phyloP scores from a whole-genome alignment of 2,329 filamentous ascomycete species.

The Diaporthe sp. region DNA sequence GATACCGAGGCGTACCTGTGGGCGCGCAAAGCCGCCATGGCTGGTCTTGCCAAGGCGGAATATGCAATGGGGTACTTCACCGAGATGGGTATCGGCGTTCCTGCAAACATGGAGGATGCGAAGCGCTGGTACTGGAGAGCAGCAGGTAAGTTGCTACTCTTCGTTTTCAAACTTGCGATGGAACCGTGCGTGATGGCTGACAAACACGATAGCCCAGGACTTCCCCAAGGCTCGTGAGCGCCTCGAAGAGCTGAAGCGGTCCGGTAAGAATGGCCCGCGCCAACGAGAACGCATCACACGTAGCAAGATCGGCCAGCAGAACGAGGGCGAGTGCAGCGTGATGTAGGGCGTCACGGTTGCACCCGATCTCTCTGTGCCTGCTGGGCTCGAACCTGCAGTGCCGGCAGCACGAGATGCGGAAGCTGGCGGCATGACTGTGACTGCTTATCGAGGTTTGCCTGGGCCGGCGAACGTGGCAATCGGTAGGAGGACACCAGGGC shows the following conservation, averaged over 20 bases:
- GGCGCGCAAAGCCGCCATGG: conserved; percentile 92
- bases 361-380: conserved; percentile 1
- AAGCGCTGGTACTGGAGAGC: conserved; percentile 99
- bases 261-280: conserved; percentile 79
- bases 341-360: conserved; percentile 69
- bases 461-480: not conserved
- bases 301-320: conserved; percentile 84
- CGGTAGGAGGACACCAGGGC: conserved; percentile 31
- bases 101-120: conserved; percentile 90
- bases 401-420: conserved; percentile 6
- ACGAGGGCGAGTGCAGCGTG: conserved; percentile 88
- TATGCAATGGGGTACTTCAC: conserved; percentile 99
- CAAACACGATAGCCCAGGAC: conserved; percentile 78
- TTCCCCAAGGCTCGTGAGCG: conserved; percentile 94
- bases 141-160: conserved; percentile 80
- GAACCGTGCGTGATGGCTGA: conserved; percentile 47
- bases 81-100: conserved; percentile 91
- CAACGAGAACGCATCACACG: conserved; percentile 84
- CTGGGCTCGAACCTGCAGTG: conserved; percentile 9
- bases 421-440: conserved; percentile 13
- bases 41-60: conserved; percentile 91
- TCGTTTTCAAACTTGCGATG: conserved; percentile 47
- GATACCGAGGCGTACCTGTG: conserved; percentile 98
- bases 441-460: conserved; percentile 32
- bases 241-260: conserved; percentile 90